Base-by-base conservation (phyloP, 208 protist species). In the Trypanosoma avium region DNA sequence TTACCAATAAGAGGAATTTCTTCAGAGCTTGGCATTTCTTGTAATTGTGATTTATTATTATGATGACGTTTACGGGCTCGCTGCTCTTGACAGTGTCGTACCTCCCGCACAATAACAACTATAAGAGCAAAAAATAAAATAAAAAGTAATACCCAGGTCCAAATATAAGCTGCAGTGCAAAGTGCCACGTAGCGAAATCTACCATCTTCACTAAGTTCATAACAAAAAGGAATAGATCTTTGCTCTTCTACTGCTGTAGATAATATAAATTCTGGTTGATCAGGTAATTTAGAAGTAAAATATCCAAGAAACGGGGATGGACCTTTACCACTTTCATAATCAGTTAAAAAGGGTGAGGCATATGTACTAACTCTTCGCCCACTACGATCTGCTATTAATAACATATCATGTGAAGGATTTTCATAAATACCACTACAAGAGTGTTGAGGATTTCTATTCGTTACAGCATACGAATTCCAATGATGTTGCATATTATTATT, bases 251-350 rank as follows among this genome's bases (percentile, higher is more conserved):
- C 70, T 52, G 82, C 54, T 36, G 79, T 77, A 22, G 73, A 79
- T 58, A 91, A 63, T 47, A 96, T 69, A 61, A 93, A 93, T 77
- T 93, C 84, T 48, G 90, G 86, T 70, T 93, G 85, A 54, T 96
- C 90, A 4, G 87, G 87, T 48, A 96, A 68, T 17, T 82, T 69
- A 36, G 77, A 80, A 56, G 73, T 58, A 46, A 95, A 93, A 52
- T 74, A 76, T 13, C 86, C 85, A 29, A 93, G 75, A 66, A 77
- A 88, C 0, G 82, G 68, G 3, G 84, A 74, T 6, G 84, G 78
- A 29, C 77, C 81, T 32, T 38, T 49, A 38, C 32, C 54, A 48
- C 19, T 36, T 17, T 68, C 57, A 68, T 66, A 75, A 61, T 82
- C 65, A n/a, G 38, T 65, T 40, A 77, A 57, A 61, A 90, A 91